Conservation (phyloP, 441 rosid genomes). For the Eutrema salsugineum region DNA sequence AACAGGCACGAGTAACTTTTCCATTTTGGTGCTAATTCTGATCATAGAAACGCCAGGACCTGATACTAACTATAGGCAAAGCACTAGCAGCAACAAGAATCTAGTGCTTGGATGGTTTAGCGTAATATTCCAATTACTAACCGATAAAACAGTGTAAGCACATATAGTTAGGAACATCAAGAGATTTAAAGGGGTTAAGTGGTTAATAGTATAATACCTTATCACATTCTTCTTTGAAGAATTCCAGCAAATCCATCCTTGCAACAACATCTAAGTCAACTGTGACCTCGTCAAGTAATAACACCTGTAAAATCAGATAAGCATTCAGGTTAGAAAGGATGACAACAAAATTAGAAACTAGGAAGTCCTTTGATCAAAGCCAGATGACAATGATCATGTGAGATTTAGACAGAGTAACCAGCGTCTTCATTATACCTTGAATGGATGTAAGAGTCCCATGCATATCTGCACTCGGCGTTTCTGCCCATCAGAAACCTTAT, state of each 20-base stretch:
- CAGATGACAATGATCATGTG: conserved; percentile 9
- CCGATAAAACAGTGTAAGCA: neutral
- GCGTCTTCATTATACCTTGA: conserved; percentile 37
- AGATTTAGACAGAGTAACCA: neutral
- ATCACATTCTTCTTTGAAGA: conserved; percentile 67
- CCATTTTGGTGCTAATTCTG: neutral
- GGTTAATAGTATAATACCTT: conserved; percentile 44
- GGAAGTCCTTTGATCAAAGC: neutral
- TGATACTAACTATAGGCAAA: neutral
- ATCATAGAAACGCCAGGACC: neutral
- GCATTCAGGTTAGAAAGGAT: neutral
- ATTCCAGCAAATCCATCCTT: conserved; percentile 66
- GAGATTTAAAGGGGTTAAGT: neutral
- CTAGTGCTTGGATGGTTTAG: neutral
- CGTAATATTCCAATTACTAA: neutral
- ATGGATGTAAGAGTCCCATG: conserved; percentile 79
- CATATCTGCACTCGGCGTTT: conserved; percentile 77
- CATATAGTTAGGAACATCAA: neutral
- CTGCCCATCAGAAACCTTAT: conserved; percentile 77
- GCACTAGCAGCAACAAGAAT: neutral
- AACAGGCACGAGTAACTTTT: neutral
- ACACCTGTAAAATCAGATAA: conserved; percentile 39
- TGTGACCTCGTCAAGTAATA: conserved; percentile 69
- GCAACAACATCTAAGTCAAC: conserved; percentile 77
- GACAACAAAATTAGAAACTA: neutral